Evolutionary conservation across 257 asterid species (phyloP).

Genomic region (Misopates orontium): DNA sequence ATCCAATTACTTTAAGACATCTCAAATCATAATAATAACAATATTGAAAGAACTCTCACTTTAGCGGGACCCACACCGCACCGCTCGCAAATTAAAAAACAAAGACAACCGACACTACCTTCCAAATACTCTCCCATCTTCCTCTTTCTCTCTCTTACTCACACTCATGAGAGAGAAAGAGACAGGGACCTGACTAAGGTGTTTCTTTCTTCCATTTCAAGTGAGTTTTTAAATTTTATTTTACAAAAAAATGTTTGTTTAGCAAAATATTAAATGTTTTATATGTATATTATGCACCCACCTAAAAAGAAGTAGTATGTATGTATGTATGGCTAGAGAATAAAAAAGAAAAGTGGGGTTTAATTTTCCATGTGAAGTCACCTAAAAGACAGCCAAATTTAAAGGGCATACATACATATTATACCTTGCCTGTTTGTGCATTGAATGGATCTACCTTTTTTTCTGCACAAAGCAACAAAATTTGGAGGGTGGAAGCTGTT

Average conservation of each 20-base stretch:
- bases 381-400: conserved; percentile 40
- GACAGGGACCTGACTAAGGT: background rate
- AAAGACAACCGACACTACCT: conserved; percentile 37
- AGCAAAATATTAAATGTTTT: background rate
- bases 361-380: conserved; percentile 48
- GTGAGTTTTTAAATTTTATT: conserved; percentile 13
- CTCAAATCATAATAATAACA: too few species aligned
- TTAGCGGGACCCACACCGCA: conserved; percentile 27
- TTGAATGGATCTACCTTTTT: conserved; percentile 31
- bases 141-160: conserved; percentile 16
- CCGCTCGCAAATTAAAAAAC: conserved; percentile 21
- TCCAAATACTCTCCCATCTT: background rate
- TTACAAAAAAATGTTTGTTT: background rate
- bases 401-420: conserved; percentile 13
- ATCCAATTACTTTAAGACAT: too few species aligned
- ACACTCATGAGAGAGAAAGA: conserved; percentile 23
- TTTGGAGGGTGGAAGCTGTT: conserved; percentile 8
- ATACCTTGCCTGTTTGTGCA: conserved; percentile 45
- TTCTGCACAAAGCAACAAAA: conserved; percentile 4
- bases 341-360: conserved; percentile 20
- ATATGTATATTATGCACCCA: background rate
- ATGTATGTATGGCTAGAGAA: conserved; percentile 1
- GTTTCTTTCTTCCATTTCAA: conserved; percentile 19
- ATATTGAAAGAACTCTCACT: too few species aligned
- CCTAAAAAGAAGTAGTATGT: too few species aligned